Conservation (phyloP, 2,329 filamentous ascomycete genomes). For the Penicillium brasilianum region DNA sequence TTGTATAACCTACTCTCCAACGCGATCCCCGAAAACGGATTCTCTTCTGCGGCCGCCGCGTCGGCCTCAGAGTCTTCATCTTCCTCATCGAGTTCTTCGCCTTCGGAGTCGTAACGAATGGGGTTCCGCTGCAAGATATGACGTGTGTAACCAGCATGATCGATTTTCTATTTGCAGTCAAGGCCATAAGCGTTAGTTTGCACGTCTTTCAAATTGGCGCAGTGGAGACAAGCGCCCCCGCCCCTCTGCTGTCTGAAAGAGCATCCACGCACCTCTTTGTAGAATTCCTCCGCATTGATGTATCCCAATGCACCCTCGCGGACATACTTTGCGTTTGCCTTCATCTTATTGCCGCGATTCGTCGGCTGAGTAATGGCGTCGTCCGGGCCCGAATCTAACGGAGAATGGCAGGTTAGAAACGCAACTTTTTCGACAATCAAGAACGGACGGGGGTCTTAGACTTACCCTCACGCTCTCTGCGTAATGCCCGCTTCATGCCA, state of each 20-base stretch:
- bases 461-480: conserved; percentile 53
- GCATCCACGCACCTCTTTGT: conserved; percentile 58
- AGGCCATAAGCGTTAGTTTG: conserved; percentile 16
- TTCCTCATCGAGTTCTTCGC: conserved; percentile 64
- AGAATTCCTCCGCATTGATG: conserved; percentile 56
- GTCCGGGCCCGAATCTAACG: conserved; percentile 51
- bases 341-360: conserved; percentile 67
- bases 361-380: conserved; percentile 59
- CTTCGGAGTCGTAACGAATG: conserved; percentile 66
- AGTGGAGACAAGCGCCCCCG: background rate
- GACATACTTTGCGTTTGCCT: conserved; percentile 61
- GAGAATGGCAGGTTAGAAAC: conserved; percentile 22
- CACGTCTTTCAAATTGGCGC: conserved; percentile 13
- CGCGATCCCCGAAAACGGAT: conserved; percentile 64
- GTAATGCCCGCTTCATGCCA: conserved; percentile 59
- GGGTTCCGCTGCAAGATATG: conserved; percentile 65
- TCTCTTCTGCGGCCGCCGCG: conserved; percentile 62
- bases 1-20: conserved; percentile 58
- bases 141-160: conserved; percentile 66
- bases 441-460: background rate
- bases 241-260: background rate
- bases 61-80: conserved; percentile 64
- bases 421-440: background rate
- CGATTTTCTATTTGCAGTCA: conserved; percentile 55
- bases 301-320: conserved; percentile 61